Conservation (phyloP, 2,329 filamentous ascomycete genomes). For the Talaromyces pinophilus region DNA sequence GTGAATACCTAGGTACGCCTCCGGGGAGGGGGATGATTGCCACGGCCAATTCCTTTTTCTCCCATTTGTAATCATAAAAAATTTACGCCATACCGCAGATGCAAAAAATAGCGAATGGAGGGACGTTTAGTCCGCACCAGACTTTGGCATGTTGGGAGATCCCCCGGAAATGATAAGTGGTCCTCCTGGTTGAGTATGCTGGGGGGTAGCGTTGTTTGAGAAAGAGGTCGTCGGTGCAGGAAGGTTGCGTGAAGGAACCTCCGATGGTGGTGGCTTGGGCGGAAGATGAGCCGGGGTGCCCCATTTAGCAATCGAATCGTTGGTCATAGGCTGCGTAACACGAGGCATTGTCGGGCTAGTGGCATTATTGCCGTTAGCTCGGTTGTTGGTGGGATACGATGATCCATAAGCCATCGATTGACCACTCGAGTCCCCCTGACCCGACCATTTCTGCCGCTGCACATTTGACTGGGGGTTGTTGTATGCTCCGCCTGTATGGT, state of each 20-base stretch:
- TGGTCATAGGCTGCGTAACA: slow-evolving; percentile 28
- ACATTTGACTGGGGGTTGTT: slow-evolving; percentile 34
- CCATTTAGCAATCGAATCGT: slow-evolving; percentile 52
- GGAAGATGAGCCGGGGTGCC: slow-evolving; percentile 53
- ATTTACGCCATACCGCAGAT: slow-evolving; percentile 24
- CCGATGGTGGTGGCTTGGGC: slow-evolving; percentile 53
- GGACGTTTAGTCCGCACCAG: slow-evolving; percentile 24
- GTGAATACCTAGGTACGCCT: slow-evolving; percentile 25
- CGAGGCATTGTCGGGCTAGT: slow-evolving; percentile 28
- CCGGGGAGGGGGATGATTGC: neutral
- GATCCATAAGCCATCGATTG: slow-evolving; percentile 19
- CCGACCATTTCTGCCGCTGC: slow-evolving; percentile 27
- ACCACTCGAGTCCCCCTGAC: slow-evolving; percentile 12
- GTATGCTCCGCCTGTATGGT: slow-evolving; percentile 34
- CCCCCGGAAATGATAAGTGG: slow-evolving; percentile 46
- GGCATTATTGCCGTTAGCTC: slow-evolving; percentile 29
- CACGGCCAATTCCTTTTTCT: slow-evolving; percentile 13
- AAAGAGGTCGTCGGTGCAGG: slow-evolving; percentile 29
- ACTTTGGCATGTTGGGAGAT: slow-evolving; percentile 30
- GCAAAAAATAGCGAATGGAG: slow-evolving; percentile 17
- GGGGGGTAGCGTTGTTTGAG: slow-evolving; percentile 28
- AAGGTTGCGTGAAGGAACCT: slow-evolving; percentile 40
- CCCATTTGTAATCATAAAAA: slow-evolving; percentile 6
- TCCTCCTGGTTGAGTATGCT: slow-evolving; percentile 31
- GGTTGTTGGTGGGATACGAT: slow-evolving; percentile 24